phyloP scores from a whole-genome alignment of 1,284 basidiomycete species.

The Polyporus tsugae region DNA sequence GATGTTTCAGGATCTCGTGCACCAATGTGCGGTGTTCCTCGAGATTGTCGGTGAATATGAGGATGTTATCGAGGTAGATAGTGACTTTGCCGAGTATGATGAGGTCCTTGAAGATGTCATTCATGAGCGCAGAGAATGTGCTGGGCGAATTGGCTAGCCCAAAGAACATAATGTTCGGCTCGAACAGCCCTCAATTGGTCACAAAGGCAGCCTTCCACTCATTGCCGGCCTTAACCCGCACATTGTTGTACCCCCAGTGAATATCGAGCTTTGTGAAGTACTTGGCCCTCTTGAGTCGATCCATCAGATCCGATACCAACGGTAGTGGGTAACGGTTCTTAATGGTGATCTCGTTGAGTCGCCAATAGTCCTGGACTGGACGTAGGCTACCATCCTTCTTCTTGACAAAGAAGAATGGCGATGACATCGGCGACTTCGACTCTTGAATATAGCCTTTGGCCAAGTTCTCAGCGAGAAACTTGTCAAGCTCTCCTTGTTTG shows the following conservation, averaged over 20 bases:
- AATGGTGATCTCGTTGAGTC: constrained; percentile 35
- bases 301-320: constrained; percentile 7
- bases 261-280: constrained; percentile 19
- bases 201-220: constrained; percentile 18
- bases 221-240: constrained; percentile 17
- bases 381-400: constrained; percentile 49
- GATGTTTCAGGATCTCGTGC: constrained; percentile 39
- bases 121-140: constrained; percentile 17
- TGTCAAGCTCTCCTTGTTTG: constrained; percentile 9
- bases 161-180: constrained; percentile 17
- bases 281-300: constrained; percentile 11
- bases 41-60: too few species aligned
- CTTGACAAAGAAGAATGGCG: constrained; percentile 49
- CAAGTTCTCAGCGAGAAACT: constrained; percentile 44
- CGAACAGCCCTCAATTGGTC: constrained; percentile 11
- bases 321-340: constrained; percentile 31
- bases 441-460: constrained; percentile 31
- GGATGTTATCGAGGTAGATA: too few species aligned
- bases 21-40: constrained; percentile 7
- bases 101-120: background rate
- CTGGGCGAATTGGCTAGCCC: constrained; percentile 10
- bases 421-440: constrained; percentile 39
- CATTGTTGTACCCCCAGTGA: constrained; percentile 15
- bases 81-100: too few species aligned
- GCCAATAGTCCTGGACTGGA: constrained; percentile 41